Evolutionary conservation across 352 stramenopile genomes (phyloP).

Genomic region (Phytophthora agathidicida): DNA sequence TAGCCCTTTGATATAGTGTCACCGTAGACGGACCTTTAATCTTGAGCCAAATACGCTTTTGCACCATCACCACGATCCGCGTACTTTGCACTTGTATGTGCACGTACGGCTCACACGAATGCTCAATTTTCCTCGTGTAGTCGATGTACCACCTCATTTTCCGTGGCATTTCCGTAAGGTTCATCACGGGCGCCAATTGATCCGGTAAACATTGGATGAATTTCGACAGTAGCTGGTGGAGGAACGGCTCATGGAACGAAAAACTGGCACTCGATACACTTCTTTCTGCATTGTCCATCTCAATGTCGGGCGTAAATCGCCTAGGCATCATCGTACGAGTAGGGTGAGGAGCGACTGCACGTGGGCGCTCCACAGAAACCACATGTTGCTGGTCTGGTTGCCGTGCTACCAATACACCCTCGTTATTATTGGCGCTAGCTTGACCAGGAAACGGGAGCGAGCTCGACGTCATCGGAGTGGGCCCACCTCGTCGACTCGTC

Average conservation of each 20-base stretch:
- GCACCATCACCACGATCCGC: slow-evolving; percentile 32
- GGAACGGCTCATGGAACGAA: slow-evolving; percentile 53
- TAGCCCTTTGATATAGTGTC: slow-evolving; percentile 38
- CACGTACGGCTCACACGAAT: slow-evolving; percentile 25
- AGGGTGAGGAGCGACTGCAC: background rate
- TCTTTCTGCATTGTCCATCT: background rate
- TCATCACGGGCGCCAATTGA: slow-evolving; percentile 42
- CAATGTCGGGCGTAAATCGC: background rate
- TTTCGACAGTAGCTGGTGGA: slow-evolving; percentile 40
- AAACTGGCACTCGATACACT: slow-evolving; percentile 27
- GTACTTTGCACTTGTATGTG: slow-evolving; percentile 34
- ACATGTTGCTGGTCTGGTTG: background rate
- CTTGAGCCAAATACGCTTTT: slow-evolving; percentile 50
- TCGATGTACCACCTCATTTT: slow-evolving; percentile 71
- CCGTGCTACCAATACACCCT: background rate
- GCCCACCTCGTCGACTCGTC: background rate
- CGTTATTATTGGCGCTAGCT: background rate
- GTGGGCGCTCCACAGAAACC: background rate
- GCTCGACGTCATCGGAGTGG: background rate
- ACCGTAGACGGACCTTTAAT: slow-evolving; percentile 37
- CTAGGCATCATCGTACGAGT: background rate
- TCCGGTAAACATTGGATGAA: slow-evolving; percentile 53
- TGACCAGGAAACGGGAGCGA: background rate
- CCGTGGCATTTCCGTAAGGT: slow-evolving; percentile 60
- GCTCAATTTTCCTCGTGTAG: slow-evolving; percentile 45